Evolutionary conservation across 176 grass and related monocot genomes (phyloP), one percentile per base, ranked within the genome.

Genomic region (Bolboschoenus planiculmis): DNA sequence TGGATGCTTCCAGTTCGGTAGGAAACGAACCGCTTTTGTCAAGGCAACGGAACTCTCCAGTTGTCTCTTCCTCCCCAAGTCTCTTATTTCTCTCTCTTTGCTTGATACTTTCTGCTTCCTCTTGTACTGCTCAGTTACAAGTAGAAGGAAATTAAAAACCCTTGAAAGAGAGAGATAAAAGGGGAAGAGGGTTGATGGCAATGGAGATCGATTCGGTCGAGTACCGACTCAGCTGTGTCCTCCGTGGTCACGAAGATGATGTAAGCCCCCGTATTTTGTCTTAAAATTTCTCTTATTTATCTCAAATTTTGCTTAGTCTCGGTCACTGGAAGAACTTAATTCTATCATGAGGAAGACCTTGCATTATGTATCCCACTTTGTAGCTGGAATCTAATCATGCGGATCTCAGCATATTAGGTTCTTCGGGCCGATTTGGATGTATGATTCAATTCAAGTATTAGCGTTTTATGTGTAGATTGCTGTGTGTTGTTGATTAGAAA

Each of bases 231-330:
- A 86, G 85, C 84, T 85, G 85, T 9, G 85, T 87, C 63, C 92
- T 97, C 65, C 90, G 86, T 16, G 90, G 82, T 31, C 95, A 97
- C 84, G 88, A 92, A 74, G 95, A 97, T 57, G 95, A 97, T 71
- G 95, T 97, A 91, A 92, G 88, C 56, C 20, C 20, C n/a, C 59
- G 1, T 5, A 30, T 44, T 43, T 76, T 21, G 8, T 5, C 26
- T 1, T 39, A 18, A 0, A 4, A n/a, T 55, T 10, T 85, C 66
- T 43, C 8, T 44, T 20, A 53, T 10, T 62, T 1, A 35, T 74
- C 86, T 37, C 65, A 54, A 83, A 85, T 83, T n/a, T 88, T 90
- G 78, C 78, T 85, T 86, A 83, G 62, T 58, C 84, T 87, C 43
- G 70, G 13, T 37, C 56, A 50, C 24, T 50, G 13, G 71, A 16